These are phyloP conservation scores for Exobasidium cylindrosporum DNA, from an alignment of 1,284 basidiomycete genomes.

Conservation along the genomic window DNA sequence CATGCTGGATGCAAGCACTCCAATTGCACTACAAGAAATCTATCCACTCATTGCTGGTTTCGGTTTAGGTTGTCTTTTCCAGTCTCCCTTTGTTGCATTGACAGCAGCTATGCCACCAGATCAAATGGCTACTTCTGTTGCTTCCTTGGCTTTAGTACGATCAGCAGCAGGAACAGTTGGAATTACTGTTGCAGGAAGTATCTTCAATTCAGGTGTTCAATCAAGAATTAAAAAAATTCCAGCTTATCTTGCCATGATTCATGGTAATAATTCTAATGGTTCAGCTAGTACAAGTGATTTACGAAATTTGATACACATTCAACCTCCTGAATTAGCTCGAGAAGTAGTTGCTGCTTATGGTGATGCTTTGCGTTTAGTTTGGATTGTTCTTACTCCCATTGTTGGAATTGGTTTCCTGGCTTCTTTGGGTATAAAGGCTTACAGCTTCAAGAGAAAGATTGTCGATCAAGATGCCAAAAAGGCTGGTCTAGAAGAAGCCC, in stretches of 20 bases:
- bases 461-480: too few species aligned
- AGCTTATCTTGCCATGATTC: neutral
- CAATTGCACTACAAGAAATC: slow-evolving; percentile 24
- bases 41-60: slow-evolving; percentile 38
- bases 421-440: slow-evolving; percentile 35
- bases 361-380: slow-evolving; percentile 67
- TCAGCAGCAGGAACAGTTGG: slow-evolving; percentile 39
- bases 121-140: slow-evolving; percentile 32
- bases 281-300: slow-evolving; percentile 18
- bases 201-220: slow-evolving; percentile 32
- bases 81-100: slow-evolving; percentile 42
- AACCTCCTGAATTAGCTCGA: slow-evolving; percentile 53
- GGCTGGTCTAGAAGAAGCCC: too few species aligned
- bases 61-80: slow-evolving; percentile 44
- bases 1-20: slow-evolving; percentile 24
- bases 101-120: slow-evolving; percentile 41
- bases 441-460: slow-evolving; percentile 18
- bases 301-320: slow-evolving; percentile 23
- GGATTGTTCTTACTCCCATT: slow-evolving; percentile 63
- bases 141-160: slow-evolving; percentile 33
- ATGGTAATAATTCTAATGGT: neutral
- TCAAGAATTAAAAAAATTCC: slow-evolving; percentile 9
- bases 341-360: slow-evolving; percentile 70
- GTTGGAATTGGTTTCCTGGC: slow-evolving; percentile 46
- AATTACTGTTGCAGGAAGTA: slow-evolving; percentile 36